A percentile compares a stretch with the other conserved stretches of the same genome.
Evolutionary conservation across 2,329 filamentous ascomycete species (phyloP).

Genomic region (Rhynchosporium secalis): DNA sequence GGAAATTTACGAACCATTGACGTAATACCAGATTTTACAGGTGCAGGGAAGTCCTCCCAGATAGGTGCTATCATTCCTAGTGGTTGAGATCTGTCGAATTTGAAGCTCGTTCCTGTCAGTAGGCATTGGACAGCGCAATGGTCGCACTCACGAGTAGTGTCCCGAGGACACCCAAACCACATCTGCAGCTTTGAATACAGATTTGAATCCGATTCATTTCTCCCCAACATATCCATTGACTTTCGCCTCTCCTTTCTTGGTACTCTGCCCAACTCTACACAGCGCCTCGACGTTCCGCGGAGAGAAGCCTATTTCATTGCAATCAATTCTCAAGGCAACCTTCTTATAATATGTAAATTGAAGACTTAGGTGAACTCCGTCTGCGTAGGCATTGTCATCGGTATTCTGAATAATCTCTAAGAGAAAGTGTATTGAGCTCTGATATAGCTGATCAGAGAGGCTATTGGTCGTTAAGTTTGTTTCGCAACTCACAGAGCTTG

Average conservation of each 20-base stretch:
- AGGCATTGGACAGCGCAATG: too few species aligned
- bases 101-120: slow-evolving; percentile 8
- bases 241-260: slow-evolving; percentile 42
- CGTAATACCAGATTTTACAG: too few species aligned
- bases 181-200: slow-evolving; percentile 40
- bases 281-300: slow-evolving; percentile 47
- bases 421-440: slow-evolving; percentile 45
- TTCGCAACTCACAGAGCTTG: background rate
- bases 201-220: slow-evolving; percentile 44
- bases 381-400: slow-evolving; percentile 50
- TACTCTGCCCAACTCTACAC: slow-evolving; percentile 48
- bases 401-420: slow-evolving; percentile 57
- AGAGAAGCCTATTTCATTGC: slow-evolving; percentile 52
- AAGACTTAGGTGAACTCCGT: background rate
- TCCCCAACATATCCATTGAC: slow-evolving; percentile 39
- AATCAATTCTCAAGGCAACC: slow-evolving; percentile 41
- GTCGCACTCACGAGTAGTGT: background rate
- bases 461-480: slow-evolving; percentile 14
- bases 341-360: background rate
- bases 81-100: slow-evolving; percentile 21
- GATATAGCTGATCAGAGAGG: slow-evolving; percentile 39
- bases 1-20: too few species aligned
- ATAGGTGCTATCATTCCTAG: slow-evolving; percentile 43
- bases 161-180: slow-evolving; percentile 39
- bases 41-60: slow-evolving; percentile 31